These are phyloP conservation scores for Russula ochroleuca DNA, from an alignment of 768 basidiomycete species.

Conservation along the genomic window DNA sequence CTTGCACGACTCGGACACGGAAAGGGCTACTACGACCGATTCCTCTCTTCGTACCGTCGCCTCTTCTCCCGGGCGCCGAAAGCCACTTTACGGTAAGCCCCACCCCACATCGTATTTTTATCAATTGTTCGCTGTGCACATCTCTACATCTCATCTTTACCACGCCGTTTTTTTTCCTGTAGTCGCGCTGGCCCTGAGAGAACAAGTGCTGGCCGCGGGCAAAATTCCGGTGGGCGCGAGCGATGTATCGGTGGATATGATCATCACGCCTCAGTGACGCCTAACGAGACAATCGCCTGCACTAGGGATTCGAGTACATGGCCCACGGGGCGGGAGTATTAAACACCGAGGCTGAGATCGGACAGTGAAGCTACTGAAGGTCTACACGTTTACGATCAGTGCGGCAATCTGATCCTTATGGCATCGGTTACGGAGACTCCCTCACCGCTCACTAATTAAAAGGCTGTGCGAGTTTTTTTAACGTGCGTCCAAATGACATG, in stretches of 20 bases:
- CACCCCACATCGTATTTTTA: neutral
- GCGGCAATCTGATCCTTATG: too few relatives aligned
- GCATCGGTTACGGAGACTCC: too few relatives aligned
- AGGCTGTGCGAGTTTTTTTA: too few relatives aligned
- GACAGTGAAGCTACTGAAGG: too few relatives aligned
- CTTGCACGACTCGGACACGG: slow-evolving; percentile 74
- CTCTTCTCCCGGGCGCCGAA: slow-evolving; percentile 37
- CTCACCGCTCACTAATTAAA: too few relatives aligned
- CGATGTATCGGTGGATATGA: slow-evolving; percentile 62
- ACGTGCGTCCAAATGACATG: too few relatives aligned
- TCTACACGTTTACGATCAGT: too few relatives aligned
- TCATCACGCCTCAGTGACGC: slow-evolving; percentile 54
- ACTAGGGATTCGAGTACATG: neutral
- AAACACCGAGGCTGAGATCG: too few relatives aligned
- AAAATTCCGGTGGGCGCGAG: slow-evolving; percentile 50
- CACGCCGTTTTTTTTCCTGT: neutral
- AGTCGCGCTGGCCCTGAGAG: slow-evolving; percentile 65
- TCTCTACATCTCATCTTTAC: too few relatives aligned
- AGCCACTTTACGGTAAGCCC: slow-evolving; percentile 56
- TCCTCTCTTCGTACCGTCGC: slow-evolving; percentile 50
- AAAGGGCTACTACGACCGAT: slow-evolving; percentile 80
- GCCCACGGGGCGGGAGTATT: too few relatives aligned
- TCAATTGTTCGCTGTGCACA: neutral
- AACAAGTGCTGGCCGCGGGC: slow-evolving; percentile 52
- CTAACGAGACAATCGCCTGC: slow-evolving; percentile 36